Conservation (phyloP, 78 protist species). For the Paulinella micropora region DNA sequence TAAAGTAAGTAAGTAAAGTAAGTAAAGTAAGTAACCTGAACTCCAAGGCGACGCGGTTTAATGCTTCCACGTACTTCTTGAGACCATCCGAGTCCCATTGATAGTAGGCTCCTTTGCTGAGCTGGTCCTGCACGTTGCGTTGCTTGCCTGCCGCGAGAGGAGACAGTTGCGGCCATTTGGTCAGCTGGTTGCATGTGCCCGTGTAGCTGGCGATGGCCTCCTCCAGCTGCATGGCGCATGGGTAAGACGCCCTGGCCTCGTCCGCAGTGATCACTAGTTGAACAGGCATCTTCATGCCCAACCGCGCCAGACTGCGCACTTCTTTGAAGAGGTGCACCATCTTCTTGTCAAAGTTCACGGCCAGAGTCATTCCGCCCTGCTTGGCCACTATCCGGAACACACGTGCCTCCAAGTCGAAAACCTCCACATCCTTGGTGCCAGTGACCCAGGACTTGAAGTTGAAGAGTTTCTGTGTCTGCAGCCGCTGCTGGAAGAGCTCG, state of each 20-base stretch:
- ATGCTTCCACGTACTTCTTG: not conserved
- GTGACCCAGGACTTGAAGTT: too few relatives aligned
- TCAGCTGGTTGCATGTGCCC: not conserved
- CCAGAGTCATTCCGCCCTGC: not conserved
- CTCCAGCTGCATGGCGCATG: not conserved
- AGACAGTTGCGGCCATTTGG: not conserved
- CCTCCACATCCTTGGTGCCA: not conserved
- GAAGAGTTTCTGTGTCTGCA: too few relatives aligned
- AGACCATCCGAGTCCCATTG: not conserved
- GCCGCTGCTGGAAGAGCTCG: not conserved
- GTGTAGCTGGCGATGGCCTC: not conserved
- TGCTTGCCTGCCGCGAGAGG: not conserved
- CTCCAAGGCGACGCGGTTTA: not conserved
- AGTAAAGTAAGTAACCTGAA: not conserved
- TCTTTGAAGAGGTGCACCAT: not conserved
- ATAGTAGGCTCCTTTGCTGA: not conserved
- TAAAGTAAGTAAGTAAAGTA: not conserved
- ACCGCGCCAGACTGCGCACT: not conserved
- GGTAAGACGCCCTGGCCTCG: not conserved
- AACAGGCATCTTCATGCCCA: not conserved
- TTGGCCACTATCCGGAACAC: not conserved
- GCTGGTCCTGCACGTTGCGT: not conserved
- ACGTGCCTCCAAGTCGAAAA: not conserved
- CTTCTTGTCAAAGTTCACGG: conserved; percentile 10
- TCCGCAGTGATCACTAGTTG: not conserved